Evolutionary conservation across 1,284 basidiomycete genomes (phyloP), one percentile per base, ranked within the genome.

Genomic region (Coriolopsis trogii): DNA sequence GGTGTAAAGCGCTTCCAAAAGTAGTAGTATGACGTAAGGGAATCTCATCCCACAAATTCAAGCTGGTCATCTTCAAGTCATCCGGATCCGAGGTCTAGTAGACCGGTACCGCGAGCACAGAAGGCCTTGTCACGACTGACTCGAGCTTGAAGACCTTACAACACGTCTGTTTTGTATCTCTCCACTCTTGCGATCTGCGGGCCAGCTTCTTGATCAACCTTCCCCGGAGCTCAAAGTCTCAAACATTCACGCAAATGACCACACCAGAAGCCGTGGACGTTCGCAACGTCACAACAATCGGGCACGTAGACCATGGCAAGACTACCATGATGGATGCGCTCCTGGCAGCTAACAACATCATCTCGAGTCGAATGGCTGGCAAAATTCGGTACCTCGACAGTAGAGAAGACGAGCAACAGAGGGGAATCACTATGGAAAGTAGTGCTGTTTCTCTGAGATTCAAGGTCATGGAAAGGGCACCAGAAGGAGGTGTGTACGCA

Each of bases 371-470:
- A 39, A 91, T 98, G 85, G 97, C 95, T 0, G 97, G 97, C 20
- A 98, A 98, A 71, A 86, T 99, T 68, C 81, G 97, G 50, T 99
- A 97, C 70, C 78, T 99, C 41, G 97, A 99, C 70, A 94, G 91
- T 53, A 80, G 97, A 60, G 95, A 97, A 68, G 97, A 99, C 65
- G 97, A 99, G 69, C 96, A 99, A 68, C 89, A 98, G 72, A 78
- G 97, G 42, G 97, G 97, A 1, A 99, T 99, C 59, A 99, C 97
- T 0, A 99, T 99, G 96, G 95, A 99, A 72, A 93, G 91, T 59
- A 95, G 93, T 67, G 95, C 97, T 1, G 91, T 95, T 2, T 93
- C 92, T 10, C 74, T 95, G 44, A 83, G 85, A 57, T 96, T 95
- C 62, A 89, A 85, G 47, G 86, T 91, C 59, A 79, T 83, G 73